Conservation (phyloP, 139 green algal species). For the Parachlorella kessleri region DNA sequence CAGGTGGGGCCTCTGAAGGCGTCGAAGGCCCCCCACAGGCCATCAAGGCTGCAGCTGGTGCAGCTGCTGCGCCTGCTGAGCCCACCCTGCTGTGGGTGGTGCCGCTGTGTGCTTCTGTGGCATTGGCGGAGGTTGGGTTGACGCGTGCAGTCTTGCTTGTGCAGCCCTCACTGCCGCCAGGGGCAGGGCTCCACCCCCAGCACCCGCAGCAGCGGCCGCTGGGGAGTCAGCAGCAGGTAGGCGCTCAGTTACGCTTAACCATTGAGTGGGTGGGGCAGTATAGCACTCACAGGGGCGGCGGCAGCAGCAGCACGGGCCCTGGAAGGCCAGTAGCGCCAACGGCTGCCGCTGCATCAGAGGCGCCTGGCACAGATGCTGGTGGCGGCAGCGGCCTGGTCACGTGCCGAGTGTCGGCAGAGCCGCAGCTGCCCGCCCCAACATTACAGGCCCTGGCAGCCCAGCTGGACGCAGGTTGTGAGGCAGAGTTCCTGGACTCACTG, state of each 20-base stretch:
- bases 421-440: not conserved
- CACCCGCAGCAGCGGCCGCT: not conserved
- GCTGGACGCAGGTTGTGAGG: not conserved
- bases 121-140: not conserved
- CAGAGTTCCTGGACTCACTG: slow-evolving; percentile 2
- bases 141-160: not conserved
- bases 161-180: not conserved
- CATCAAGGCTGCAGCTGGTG: not conserved
- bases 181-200: not conserved
- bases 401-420: not conserved
- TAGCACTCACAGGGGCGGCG: not conserved
- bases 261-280: not conserved
- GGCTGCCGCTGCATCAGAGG: not conserved
- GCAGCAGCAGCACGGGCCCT: slow-evolving; percentile 6
- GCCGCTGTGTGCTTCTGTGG: not conserved
- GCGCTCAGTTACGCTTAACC: not conserved
- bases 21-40: too few species aligned
- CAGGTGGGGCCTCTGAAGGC: not conserved
- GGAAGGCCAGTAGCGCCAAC: not conserved
- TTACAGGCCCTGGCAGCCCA: not conserved
- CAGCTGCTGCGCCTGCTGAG: not conserved
- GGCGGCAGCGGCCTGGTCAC: not conserved
- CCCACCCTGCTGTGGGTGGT: not conserved
- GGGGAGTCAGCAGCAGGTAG: not conserved
- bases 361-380: not conserved